Percentiles rank a stretch among this genome's conserved stretches.
Conservation (phyloP, 2,329 filamentous ascomycete genomes). For the Sarocladiaceae sp. region DNA sequence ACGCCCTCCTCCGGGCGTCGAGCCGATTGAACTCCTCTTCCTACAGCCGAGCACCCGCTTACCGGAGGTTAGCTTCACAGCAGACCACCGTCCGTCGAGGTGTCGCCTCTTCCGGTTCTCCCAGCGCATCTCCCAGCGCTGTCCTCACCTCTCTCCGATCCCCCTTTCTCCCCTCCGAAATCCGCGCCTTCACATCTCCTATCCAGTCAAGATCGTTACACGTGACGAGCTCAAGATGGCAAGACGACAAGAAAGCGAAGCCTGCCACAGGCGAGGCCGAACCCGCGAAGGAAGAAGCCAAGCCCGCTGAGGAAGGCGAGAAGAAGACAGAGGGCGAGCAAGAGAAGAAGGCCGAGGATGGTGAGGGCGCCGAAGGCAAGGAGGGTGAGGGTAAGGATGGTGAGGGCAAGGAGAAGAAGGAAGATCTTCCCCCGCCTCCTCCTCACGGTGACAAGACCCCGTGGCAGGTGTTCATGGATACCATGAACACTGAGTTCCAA, state of each 20-base stretch:
- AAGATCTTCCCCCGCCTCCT: constrained; percentile 78
- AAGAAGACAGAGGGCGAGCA: constrained; percentile 24
- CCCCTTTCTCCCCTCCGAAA: constrained; percentile 34
- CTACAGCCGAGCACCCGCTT: constrained; percentile 42
- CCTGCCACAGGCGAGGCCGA: constrained; percentile 26
- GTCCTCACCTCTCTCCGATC: constrained; percentile 38
- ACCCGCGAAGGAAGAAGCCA: constrained; percentile 39
- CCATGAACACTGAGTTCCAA: constrained; percentile 90
- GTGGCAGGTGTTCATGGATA: constrained; percentile 98
- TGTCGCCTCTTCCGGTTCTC: constrained; percentile 22
- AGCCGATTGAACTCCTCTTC: constrained; percentile 26
- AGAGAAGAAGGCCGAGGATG: constrained; percentile 32
- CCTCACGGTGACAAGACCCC: constrained; percentile 97
- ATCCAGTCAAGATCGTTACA: constrained; percentile 31
- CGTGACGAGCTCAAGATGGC: constrained; percentile 22
- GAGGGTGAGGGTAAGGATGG: constrained; percentile 40
- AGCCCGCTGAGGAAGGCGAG: constrained; percentile 32
- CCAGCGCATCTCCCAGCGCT: constrained; percentile 21
- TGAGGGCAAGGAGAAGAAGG: constrained; percentile 56
- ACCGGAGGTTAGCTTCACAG: constrained; percentile 40
- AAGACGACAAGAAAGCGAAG: constrained; percentile 29
- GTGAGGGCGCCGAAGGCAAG: constrained; percentile 41
- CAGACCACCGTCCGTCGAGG: constrained; percentile 21
- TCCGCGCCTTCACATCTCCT: constrained; percentile 22
- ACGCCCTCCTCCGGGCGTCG: constrained; percentile 37